Conservation (phyloP, 1,284 basidiomycete species). For the Rhodotorula glutinis region DNA sequence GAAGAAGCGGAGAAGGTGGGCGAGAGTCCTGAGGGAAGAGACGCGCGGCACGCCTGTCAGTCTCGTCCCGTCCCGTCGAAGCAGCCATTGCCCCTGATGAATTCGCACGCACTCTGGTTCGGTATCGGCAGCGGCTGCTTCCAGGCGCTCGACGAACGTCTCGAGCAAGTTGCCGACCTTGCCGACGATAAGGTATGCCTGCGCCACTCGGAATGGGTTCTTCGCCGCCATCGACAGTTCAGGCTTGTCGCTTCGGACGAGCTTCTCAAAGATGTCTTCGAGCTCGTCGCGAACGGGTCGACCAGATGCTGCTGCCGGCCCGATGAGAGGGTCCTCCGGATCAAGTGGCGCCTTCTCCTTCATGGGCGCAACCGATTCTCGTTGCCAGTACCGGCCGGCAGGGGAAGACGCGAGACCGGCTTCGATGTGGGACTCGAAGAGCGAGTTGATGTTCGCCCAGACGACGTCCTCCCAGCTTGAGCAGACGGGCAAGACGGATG, state of each 20-base stretch:
- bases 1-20: slow-evolving; percentile 72
- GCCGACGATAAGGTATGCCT: slow-evolving; percentile 79
- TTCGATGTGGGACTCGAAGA: slow-evolving; percentile 76
- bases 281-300: slow-evolving; percentile 22
- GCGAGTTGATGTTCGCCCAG: slow-evolving; percentile 83
- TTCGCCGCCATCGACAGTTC: slow-evolving; percentile 56
- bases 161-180: slow-evolving; percentile 65
- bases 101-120: slow-evolving; percentile 59
- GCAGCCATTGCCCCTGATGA: too few relatives aligned
- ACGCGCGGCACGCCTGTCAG: neutral
- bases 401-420: slow-evolving; percentile 48
- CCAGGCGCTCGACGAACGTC: slow-evolving; percentile 66
- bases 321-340: slow-evolving; percentile 32
- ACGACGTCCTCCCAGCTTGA: slow-evolving; percentile 90
- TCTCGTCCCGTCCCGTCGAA: too few relatives aligned
- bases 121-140: slow-evolving; percentile 49
- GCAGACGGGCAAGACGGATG: slow-evolving; percentile 70
- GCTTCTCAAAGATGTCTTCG: slow-evolving; percentile 36
- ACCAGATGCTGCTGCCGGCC: slow-evolving; percentile 2
- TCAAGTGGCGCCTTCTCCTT: slow-evolving; percentile 17
- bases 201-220: slow-evolving; percentile 80
- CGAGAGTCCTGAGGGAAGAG: slow-evolving; percentile 38
- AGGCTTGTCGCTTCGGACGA: slow-evolving; percentile 23
- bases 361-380: slow-evolving; percentile 13
- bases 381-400: slow-evolving; percentile 29